phyloP scores from a whole-genome alignment of 2,329 filamentous ascomycete genomes.

The Juglanconis sp. region DNA sequence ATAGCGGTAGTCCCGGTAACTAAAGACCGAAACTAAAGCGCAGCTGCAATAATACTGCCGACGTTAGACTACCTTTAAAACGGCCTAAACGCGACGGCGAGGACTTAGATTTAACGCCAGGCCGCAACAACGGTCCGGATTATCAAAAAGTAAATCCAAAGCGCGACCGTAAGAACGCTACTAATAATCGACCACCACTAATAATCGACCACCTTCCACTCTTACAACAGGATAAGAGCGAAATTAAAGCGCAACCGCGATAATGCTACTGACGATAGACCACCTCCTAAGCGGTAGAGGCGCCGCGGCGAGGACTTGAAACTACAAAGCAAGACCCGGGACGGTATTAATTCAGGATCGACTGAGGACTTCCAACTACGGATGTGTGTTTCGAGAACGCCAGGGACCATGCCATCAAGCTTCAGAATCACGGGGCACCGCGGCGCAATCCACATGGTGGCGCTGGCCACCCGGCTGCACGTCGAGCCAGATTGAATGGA shows the following conservation, averaged over 20 bases:
- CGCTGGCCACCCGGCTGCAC: too few relatives aligned
- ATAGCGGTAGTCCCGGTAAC: background rate
- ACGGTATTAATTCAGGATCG: background rate
- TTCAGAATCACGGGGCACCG: too few relatives aligned
- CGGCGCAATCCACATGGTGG: too few relatives aligned
- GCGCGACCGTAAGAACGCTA: background rate
- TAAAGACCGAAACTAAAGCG: conserved; percentile 1
- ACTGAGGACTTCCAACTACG: background rate
- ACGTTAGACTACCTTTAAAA: background rate
- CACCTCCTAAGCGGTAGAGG: background rate
- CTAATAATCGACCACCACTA: background rate
- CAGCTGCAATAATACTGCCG: background rate
- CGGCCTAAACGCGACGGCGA: background rate
- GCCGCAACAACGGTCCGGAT: background rate
- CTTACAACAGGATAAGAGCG: background rate
- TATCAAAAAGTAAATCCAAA: background rate
- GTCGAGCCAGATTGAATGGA: too few relatives aligned
- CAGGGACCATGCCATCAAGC: too few relatives aligned
- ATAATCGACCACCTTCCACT: background rate
- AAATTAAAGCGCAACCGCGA: background rate
- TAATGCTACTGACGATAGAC: background rate
- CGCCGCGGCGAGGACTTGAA: background rate
- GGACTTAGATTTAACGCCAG: background rate
- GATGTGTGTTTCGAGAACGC: too few relatives aligned
- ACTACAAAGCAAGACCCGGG: background rate